These are phyloP conservation scores for Fagus crenata DNA, from an alignment of 306 rosid species.

Conservation along the genomic window DNA sequence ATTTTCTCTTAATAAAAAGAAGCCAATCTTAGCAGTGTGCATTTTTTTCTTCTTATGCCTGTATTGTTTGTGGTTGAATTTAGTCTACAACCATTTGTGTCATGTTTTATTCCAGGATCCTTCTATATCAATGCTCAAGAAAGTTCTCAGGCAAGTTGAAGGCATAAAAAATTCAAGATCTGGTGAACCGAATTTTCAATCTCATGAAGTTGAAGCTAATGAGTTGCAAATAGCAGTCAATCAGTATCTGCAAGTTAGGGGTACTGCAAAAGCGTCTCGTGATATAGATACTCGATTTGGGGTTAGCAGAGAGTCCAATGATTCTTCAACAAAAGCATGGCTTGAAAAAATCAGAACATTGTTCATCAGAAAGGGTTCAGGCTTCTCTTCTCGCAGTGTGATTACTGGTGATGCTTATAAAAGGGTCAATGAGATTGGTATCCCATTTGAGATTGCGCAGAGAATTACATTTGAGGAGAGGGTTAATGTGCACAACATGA, in stretches of 20 bases:
- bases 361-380: slow-evolving; percentile 88
- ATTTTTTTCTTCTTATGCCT: background rate
- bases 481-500: slow-evolving; percentile 66
- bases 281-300: slow-evolving; percentile 65
- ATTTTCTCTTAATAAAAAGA: no score
- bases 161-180: slow-evolving; percentile 77
- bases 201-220: slow-evolving; percentile 78
- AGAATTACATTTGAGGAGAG: slow-evolving; percentile 85
- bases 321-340: slow-evolving; percentile 84
- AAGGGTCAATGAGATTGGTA: slow-evolving; percentile 79
- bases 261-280: slow-evolving; percentile 68
- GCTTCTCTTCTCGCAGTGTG: slow-evolving; percentile 94
- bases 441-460: slow-evolving; percentile 83
- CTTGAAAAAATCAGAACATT: slow-evolving; percentile 87
- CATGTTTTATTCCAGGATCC: slow-evolving; percentile 68
- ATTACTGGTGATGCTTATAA: slow-evolving; percentile 93
- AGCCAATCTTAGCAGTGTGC: no score
- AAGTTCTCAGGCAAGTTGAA: slow-evolving; percentile 72
- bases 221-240: slow-evolving; percentile 66
- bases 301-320: slow-evolving; percentile 62
- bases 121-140: slow-evolving; percentile 65
- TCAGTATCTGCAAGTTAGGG: slow-evolving; percentile 85
- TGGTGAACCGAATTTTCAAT: slow-evolving; percentile 77
- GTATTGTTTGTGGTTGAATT: background rate
- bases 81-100: background rate